Conservation (phyloP, 805 yeast genomes). For the Diddensiella caesifluorescens region DNA sequence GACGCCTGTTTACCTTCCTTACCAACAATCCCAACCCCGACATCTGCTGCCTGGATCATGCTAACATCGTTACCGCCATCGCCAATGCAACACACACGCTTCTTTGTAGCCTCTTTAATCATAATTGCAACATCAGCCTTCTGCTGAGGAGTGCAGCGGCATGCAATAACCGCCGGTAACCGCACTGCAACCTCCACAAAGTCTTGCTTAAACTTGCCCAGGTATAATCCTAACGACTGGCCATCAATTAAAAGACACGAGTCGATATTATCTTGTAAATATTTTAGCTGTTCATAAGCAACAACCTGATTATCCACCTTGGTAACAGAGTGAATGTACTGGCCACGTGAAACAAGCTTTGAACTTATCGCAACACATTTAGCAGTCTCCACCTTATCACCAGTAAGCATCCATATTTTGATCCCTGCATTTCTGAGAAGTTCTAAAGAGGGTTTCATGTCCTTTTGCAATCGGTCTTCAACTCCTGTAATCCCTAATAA, state of each 20-base stretch:
- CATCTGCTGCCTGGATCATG: slow-evolving; percentile 98
- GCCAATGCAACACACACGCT: slow-evolving; percentile 95
- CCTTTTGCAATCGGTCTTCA: slow-evolving; percentile 87
- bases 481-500: slow-evolving; percentile 93
- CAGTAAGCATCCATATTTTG: slow-evolving; percentile 98
- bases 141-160: slow-evolving; percentile 98
- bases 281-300: slow-evolving; percentile 74
- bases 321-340: slow-evolving; percentile 82
- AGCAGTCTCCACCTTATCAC: slow-evolving; percentile 98
- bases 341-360: slow-evolving; percentile 87
- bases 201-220: slow-evolving; percentile 58
- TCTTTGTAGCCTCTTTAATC: slow-evolving; percentile 74
- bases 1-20: slow-evolving; percentile 98
- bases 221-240: slow-evolving; percentile 69
- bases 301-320: slow-evolving; percentile 52
- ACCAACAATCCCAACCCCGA: slow-evolving; percentile 98
- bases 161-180: slow-evolving; percentile 93
- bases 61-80: slow-evolving; percentile 99
- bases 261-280: slow-evolving; percentile 54
- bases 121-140: slow-evolving; percentile 89
- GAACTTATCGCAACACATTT: slow-evolving; percentile 97
- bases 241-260: slow-evolving; percentile 89
- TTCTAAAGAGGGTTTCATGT: slow-evolving; percentile 90
- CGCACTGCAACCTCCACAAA: slow-evolving; percentile 72
- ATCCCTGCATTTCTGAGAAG: slow-evolving; percentile 92